A percentile compares a stretch with the other conserved stretches of the same genome.
phyloP scores from a whole-genome alignment of 495 filamentous ascomycete species.

The Achaetomiella virescens region DNA sequence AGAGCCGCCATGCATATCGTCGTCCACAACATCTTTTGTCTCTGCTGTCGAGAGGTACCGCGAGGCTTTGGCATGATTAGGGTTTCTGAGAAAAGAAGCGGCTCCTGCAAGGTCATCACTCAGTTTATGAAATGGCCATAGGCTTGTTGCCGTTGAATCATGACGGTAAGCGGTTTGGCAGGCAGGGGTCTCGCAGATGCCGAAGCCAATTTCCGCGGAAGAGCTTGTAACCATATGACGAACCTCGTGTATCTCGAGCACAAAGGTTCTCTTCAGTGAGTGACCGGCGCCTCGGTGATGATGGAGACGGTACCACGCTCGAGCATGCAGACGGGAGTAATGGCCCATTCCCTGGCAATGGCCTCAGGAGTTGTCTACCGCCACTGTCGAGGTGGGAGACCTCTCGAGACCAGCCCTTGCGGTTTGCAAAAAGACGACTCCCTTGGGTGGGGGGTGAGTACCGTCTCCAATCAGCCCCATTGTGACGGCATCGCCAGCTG shows the following conservation, averaged over 20 bases:
- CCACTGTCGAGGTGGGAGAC: too few species aligned
- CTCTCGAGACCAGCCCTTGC: not conserved
- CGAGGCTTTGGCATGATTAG: conserved; percentile 7
- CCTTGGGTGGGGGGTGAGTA: not conserved
- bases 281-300: not conserved
- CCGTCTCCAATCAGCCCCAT: not conserved
- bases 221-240: conserved; percentile 23
- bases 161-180: not conserved
- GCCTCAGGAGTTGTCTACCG: too few species aligned
- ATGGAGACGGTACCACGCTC: not conserved
- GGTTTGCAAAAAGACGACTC: not conserved
- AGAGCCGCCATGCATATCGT: conserved; percentile 11
- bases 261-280: not conserved
- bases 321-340: not conserved
- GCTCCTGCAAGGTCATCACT: conserved; percentile 5
- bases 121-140: not conserved
- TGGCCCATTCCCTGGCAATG: not conserved
- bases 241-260: conserved; percentile 25
- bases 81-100: not conserved
- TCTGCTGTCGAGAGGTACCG: conserved; percentile 6
- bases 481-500: not conserved
- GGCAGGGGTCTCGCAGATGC: not conserved
- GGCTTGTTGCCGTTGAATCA: conserved; percentile 10
- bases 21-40: conserved; percentile 14
- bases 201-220: not conserved